A percentile compares a stretch with the other conserved stretches of the same genome.
These are phyloP conservation scores for Emericellopsis cladophorae DNA, from an alignment of 2,329 filamentous ascomycete genomes.

Conservation along the genomic window DNA sequence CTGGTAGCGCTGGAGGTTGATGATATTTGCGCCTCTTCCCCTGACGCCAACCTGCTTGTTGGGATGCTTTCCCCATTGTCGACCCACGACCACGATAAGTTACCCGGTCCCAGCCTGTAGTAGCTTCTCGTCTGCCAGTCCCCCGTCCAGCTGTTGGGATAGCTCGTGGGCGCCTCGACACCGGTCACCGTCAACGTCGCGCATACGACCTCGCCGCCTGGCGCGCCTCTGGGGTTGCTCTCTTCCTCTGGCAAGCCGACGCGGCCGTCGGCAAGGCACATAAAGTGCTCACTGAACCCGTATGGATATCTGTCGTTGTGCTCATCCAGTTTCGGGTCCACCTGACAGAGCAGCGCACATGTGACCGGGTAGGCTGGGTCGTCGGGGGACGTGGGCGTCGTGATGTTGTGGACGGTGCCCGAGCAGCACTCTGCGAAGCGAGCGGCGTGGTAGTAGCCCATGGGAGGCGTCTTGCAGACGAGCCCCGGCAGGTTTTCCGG, in stretches of 20 bases:
- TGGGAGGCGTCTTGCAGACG: neutral
- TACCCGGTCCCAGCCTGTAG: neutral
- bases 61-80: neutral
- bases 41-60: no score
- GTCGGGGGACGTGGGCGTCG: neutral
- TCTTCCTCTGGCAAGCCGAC: neutral
- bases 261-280: neutral
- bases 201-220: neutral
- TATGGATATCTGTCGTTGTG: neutral
- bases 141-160: neutral
- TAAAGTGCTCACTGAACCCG: neutral
- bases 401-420: neutral
- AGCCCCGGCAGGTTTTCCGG: neutral
- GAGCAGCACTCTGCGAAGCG: neutral
- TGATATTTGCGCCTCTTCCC: no score
- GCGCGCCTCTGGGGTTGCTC: neutral
- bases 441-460: neutral
- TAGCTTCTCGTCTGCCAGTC: neutral
- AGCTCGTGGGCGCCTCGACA: neutral
- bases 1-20: no score
- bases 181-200: neutral
- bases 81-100: neutral
- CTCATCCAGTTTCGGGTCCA: neutral
- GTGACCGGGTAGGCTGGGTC: neutral
- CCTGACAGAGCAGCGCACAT: neutral